Percentiles rank a stretch among this genome's conserved stretches.
Evolutionary conservation across 1,139 yeast genomes (phyloP).

Genomic region (Candida freyschussii): DNA sequence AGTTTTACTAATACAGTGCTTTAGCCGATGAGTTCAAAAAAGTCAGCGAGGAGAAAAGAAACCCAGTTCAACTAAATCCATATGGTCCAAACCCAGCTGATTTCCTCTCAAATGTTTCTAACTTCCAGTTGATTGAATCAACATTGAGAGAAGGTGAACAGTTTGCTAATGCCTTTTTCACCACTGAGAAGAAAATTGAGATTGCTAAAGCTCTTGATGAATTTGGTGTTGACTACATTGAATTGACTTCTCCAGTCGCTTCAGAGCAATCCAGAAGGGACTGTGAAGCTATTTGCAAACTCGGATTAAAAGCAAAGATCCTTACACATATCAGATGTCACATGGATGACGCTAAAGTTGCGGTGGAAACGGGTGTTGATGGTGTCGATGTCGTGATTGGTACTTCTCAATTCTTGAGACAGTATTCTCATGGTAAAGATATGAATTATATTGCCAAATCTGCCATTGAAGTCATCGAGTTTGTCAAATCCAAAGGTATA

Average conservation of each 20-base stretch:
- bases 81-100: conserved; percentile 96
- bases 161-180: conserved; percentile 94
- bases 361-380: conserved; percentile 97
- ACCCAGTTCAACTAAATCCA: conserved; percentile 49
- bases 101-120: conserved; percentile 81
- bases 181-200: conserved; percentile 90
- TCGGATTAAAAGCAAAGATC: conserved; percentile 93
- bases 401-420: conserved; percentile 91
- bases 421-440: conserved; percentile 96
- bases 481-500: conserved; percentile 93
- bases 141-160: conserved; percentile 98
- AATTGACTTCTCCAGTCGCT: conserved; percentile 96
- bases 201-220: conserved; percentile 97
- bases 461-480: conserved; percentile 96
- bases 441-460: conserved; percentile 97
- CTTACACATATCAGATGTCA: conserved; percentile 92
- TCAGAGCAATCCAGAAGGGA: conserved; percentile 89
- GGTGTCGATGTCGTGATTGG: conserved; percentile 99
- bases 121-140: conserved; percentile 90
- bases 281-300: conserved; percentile 97
- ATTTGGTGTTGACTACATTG: conserved; percentile 97
- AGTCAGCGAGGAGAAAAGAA: conserved; percentile 42
- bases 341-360: conserved; percentile 97
- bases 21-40: conserved; percentile 30
- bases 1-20: too few relatives aligned